phyloP scores from a whole-genome alignment of 176 grass and related monocot genomes.

The Poa annua region DNA sequence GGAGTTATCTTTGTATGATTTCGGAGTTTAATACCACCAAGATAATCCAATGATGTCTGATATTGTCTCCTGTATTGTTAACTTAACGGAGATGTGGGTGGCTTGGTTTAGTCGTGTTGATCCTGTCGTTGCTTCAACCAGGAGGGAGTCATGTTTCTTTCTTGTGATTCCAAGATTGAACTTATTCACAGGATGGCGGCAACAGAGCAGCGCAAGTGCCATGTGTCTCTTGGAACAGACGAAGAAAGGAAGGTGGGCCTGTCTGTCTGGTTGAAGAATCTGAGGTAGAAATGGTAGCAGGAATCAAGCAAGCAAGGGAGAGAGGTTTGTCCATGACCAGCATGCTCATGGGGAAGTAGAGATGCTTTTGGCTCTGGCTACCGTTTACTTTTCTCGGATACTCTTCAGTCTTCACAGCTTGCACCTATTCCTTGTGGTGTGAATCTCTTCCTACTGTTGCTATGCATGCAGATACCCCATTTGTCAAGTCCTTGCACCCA shows the following conservation, averaged over 20 bases:
- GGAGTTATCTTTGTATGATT: neutral
- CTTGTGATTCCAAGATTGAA: neutral
- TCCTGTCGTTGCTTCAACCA: slow-evolving; percentile 2
- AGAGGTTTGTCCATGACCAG: neutral
- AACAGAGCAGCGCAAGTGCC: neutral
- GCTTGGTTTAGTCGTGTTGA: neutral
- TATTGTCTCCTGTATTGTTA: neutral
- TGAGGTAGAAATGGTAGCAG: neutral
- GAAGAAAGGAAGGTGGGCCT: neutral
- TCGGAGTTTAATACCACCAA: neutral
- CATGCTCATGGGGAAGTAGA: neutral
- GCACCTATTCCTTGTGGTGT: neutral
- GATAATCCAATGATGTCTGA: neutral
- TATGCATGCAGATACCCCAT: neutral
- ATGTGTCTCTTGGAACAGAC: neutral
- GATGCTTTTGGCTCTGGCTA: neutral
- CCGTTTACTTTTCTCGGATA: neutral
- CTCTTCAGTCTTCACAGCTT: neutral
- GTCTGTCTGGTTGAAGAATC: neutral
- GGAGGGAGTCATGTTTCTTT: neutral
- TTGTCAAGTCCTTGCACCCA: neutral
- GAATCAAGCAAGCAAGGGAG: neutral
- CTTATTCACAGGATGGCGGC: neutral
- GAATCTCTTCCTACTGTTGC: neutral
- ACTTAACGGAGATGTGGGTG: neutral